Base-by-base conservation (phyloP, 495 filamentous ascomycete genomes). In the Hypoxylon lienhwacheense region DNA sequence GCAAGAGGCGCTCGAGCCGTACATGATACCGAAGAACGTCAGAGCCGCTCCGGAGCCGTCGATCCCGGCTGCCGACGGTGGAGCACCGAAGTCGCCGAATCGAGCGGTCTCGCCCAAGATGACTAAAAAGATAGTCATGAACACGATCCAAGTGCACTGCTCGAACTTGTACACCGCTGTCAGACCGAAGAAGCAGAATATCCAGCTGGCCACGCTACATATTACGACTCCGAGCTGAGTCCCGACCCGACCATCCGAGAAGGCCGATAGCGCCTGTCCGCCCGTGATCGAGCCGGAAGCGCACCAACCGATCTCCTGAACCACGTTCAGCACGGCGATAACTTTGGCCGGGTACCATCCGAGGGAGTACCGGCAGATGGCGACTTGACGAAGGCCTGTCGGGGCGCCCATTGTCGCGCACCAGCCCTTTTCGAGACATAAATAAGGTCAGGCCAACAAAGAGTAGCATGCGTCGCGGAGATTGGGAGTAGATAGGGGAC, bases 1-100 rank as follows among this genome's bases (percentile, higher is more conserved):
- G 81, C 84, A 82, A 25, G 76, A 81, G 1, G 75, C 77, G n/a
- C 77, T 77, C 3, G 75, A 79, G 15, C 79, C 79, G 61, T 83
- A 85, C 39, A 81, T 67, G 47, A 85, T 73, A 37, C 76, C 70
- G 16, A 84, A 65, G 47, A 83, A 68, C 25, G 64, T 78, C 24
- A 86, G 70, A 14, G 78, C 70, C 10, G 71, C 67, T 2, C 75
- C 81, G 10, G 77, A 73, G 5, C 72, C 63, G 4, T 67, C 71
- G 5, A 71, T 24, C 2, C 67, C 69, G 2, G 63, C 63, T 1
- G 77, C 66, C 6, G 59, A 53, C 11, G 75, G 59, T 0, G 70
- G 69, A 1, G 70, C 62, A 7, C 66, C 59, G 43, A 72, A 63
- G 52, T 84, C 76, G 7, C 75, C 74, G 29, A 71, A 76, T 12